phyloP scores from a whole-genome alignment of 1,284 basidiomycete species.

The Pseudozyma pruni region DNA sequence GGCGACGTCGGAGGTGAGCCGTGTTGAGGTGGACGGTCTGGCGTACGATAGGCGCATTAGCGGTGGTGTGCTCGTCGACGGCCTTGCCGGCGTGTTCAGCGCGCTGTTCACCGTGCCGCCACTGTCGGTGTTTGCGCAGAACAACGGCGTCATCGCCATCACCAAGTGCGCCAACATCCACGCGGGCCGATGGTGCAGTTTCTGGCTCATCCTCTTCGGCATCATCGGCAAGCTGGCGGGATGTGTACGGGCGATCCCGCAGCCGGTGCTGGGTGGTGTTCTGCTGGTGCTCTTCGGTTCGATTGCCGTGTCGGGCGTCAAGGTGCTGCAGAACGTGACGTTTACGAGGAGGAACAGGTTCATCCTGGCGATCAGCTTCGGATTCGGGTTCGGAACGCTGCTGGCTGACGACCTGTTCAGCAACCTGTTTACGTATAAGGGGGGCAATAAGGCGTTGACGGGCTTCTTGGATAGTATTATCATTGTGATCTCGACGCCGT shows the following conservation, averaged over 20 bases:
- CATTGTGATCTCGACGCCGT: constrained; percentile 74
- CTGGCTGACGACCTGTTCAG: constrained; percentile 68
- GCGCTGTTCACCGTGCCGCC: constrained; percentile 84
- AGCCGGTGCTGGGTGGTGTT: constrained; percentile 80
- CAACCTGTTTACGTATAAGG: constrained; percentile 69
- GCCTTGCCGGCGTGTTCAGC: constrained; percentile 75
- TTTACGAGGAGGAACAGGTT: constrained; percentile 82
- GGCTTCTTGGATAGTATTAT: constrained; percentile 82
- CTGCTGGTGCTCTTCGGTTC: constrained; percentile 67
- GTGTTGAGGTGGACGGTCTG: constrained; percentile 69
- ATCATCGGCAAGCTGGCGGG: constrained; percentile 82
- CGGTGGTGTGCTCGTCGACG: constrained; percentile 81
- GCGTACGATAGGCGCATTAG: constrained; percentile 81
- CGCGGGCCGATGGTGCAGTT: constrained; percentile 56
- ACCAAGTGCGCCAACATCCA: constrained; percentile 62
- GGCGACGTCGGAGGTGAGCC: constrained; percentile 82
- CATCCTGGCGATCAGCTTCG: constrained; percentile 73
- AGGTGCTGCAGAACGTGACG: constrained; percentile 76
- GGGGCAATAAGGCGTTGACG: constrained; percentile 72
- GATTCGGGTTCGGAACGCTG: constrained; percentile 78
- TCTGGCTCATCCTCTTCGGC: constrained; percentile 60
- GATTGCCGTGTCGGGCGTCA: constrained; percentile 74
- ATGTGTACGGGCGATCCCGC: constrained; percentile 73
- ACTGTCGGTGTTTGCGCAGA: constrained; percentile 82
- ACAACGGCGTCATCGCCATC: constrained; percentile 73